phyloP scores from a whole-genome alignment of 78 protist species.

The Paratrimastix pyriformis region DNA sequence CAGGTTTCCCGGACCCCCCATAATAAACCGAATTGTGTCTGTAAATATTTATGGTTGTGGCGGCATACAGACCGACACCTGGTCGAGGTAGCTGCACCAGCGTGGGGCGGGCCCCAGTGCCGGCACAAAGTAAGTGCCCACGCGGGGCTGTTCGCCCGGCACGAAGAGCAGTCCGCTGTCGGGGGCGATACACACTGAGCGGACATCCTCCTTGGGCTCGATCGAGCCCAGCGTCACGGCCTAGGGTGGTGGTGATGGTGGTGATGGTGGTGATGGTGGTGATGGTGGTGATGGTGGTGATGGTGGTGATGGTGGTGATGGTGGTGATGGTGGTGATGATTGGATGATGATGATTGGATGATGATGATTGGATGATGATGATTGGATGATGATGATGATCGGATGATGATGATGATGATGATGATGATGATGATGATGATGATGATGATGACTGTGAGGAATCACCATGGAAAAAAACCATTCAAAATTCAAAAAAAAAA shows the following conservation, averaged over 20 bases:
- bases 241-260: neutral
- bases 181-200: slow-evolving; percentile 21
- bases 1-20: too few relatives aligned
- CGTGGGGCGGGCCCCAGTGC: slow-evolving; percentile 91
- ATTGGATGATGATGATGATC: too few relatives aligned
- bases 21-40: too few relatives aligned
- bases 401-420: too few relatives aligned
- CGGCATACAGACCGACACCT: too few relatives aligned
- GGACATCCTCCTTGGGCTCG: slow-evolving; percentile 61
- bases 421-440: too few relatives aligned
- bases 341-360: too few relatives aligned
- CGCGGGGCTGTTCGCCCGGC: slow-evolving; percentile 61
- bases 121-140: slow-evolving; percentile 78
- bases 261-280: neutral
- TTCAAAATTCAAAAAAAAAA: neutral
- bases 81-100: slow-evolving; percentile 87
- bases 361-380: too few relatives aligned
- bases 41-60: too few relatives aligned
- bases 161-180: slow-evolving; percentile 66
- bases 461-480: neutral
- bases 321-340: too few relatives aligned
- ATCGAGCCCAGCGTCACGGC: slow-evolving; percentile 23
- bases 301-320: too few relatives aligned
- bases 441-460: neutral
- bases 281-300: too few relatives aligned